A percentile compares a stretch with the other conserved stretches of the same genome.
These are phyloP conservation scores for Casuarina glauca DNA, from an alignment of 306 rosid species.

Conservation along the genomic window DNA sequence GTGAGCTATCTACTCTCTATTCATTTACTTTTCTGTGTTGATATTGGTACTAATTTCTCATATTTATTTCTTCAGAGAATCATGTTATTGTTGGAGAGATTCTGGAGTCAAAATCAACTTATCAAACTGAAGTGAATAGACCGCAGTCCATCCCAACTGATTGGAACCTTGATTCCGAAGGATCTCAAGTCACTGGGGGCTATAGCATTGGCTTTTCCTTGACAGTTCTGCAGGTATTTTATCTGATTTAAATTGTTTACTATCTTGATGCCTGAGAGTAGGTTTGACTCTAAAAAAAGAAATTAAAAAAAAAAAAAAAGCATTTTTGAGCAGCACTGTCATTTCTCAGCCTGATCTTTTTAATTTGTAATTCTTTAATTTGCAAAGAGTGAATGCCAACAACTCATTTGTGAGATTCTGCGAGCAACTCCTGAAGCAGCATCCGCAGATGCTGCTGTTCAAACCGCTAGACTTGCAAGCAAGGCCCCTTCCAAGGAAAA, in stretches of 20 bases:
- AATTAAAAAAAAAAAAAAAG: not conserved
- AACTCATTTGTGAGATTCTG: conserved; percentile 94
- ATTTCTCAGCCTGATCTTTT: conserved; percentile 20
- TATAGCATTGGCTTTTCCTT: conserved; percentile 91
- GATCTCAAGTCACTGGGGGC: conserved; percentile 93
- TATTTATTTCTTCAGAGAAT: conserved; percentile 60
- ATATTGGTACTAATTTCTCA: conserved; percentile 27
- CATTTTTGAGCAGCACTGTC: conserved; percentile 8
- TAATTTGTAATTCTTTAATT: conserved; percentile 26
- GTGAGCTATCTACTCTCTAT: conserved; percentile 40
- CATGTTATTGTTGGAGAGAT: conserved; percentile 95
- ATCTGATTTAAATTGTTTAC: conserved; percentile 7
- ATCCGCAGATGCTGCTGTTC: conserved; percentile 97
- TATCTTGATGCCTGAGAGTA: conserved; percentile 23
- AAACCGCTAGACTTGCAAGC: conserved; percentile 96
- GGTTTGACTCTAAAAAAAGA: conserved; percentile 4
- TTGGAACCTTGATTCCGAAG: conserved; percentile 84
- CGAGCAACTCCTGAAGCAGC: conserved; percentile 99
- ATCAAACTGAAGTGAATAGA: conserved; percentile 65
- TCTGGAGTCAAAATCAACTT: conserved; percentile 71
- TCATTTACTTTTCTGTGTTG: conserved; percentile 11
- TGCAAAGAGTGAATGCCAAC: conserved; percentile 96
- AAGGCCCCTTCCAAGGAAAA: conserved; percentile 89
- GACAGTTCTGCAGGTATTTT: conserved; percentile 87
- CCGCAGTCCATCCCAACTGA: conserved; percentile 75